A percentile compares a stretch with the other conserved stretches of the same genome.
Evolutionary conservation across 192 early-diverging fungal genomes (phyloP).

Genomic region (Mortierella antarctica): DNA sequence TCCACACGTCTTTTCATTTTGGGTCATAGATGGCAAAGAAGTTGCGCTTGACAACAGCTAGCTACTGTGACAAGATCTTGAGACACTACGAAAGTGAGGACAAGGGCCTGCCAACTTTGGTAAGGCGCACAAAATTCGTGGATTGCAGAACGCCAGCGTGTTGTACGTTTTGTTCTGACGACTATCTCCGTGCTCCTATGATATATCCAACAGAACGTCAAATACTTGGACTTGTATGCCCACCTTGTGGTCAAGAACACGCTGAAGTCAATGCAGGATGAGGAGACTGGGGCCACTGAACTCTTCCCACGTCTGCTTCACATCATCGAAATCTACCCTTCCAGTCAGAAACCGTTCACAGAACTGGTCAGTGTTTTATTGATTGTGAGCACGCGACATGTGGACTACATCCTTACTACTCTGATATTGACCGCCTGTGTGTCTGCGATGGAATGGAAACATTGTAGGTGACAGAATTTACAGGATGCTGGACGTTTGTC

Average conservation of each 20-base stretch:
- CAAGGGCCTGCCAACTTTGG: background rate
- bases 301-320: slow-evolving; percentile 78
- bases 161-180: background rate
- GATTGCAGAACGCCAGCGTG: background rate
- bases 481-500: slow-evolving; percentile 75
- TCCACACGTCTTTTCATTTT: background rate
- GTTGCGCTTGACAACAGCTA: slow-evolving; percentile 51
- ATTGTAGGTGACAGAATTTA: slow-evolving; percentile 48
- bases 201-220: slow-evolving; percentile 1
- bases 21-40: slow-evolving; percentile 28
- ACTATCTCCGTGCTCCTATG: background rate
- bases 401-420: background rate
- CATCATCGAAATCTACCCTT: slow-evolving; percentile 65
- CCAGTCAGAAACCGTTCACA: slow-evolving; percentile 47
- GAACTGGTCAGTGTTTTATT: slow-evolving; percentile 27
- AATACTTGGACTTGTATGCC: slow-evolving; percentile 29
- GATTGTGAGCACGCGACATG: background rate
- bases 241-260: slow-evolving; percentile 57
- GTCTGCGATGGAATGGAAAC: background rate
- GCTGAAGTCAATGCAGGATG: slow-evolving; percentile 66
- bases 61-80: slow-evolving; percentile 65
- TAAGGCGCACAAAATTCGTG: background rate
- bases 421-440: background rate
- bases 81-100: slow-evolving; percentile 40
- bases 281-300: slow-evolving; percentile 65